Base-by-base conservation (phyloP, 2,329 filamentous ascomycete genomes). In the Alternaria dauci region DNA sequence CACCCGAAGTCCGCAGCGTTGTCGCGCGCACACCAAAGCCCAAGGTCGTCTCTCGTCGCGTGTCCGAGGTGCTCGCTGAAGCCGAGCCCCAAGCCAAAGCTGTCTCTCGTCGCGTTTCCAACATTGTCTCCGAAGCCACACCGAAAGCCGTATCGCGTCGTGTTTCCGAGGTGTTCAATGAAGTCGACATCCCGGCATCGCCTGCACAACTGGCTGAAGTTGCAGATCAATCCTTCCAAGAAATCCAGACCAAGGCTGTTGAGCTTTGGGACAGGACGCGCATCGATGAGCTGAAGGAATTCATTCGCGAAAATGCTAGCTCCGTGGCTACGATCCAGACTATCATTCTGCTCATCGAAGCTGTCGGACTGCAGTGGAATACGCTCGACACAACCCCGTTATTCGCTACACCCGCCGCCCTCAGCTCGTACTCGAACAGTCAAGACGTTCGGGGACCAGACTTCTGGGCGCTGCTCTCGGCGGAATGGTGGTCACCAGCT, bases 401-500 rank as follows among this genome's bases (percentile, higher is more conserved):
- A 62, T 90, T 93, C 75, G 90, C 90, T 59, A 83, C 93, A 52
- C 91, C 92, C 5, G 84, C 88, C 30, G 77, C 91, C 55, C 68
- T 78, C 12, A 76, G 82, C 20, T 77, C 92, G 23, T 82, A 84
- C 58, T 86, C 86, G 14, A 80, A 82, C 7, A 85, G 87, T 62
- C 84, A 87, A 65, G 82, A 87, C 3, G 83, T 96, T 63, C 85
- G 87, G 70, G 79, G 95, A 20, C 93, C 94, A 0, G 92, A 98
- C 78, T 83, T 96, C 69, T 96, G 95, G 78, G 80, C 90, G 30
- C 82, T 97, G 8, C 79, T 96, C 38, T 91, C 90, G 1, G 81
- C 85, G 39, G 86, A 86, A 26, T 98, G 97, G 85, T 98, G 94
- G 94, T 89, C 87, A 0, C 91, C 94, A 0, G 87, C 91, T 56